Evolutionary conservation across 805 yeast genomes (phyloP), one percentile per base, ranked within the genome.

Genomic region (Candida silvicultrix): DNA sequence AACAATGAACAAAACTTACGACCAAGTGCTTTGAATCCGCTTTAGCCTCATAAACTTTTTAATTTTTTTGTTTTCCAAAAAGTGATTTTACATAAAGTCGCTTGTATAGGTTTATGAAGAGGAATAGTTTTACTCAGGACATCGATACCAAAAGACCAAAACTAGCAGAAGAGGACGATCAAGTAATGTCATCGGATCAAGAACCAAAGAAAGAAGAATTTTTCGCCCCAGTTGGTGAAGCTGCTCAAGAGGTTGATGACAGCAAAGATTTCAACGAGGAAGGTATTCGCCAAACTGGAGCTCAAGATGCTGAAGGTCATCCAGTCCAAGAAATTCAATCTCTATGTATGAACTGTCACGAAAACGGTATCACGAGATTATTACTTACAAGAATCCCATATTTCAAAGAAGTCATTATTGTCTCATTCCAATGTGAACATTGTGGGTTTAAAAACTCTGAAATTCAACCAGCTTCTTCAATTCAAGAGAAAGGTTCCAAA

Each of bases 251-350:
- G 40, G 68, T 77, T 32, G 71, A 59, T 43, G 11, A 37, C 7
- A 20, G 14, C 18, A 11, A 14, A 20, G 18, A 18, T 18, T 15
- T 37, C 18, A 21, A 21, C 12, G 25, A 8, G 8, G 39, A 37
- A n/a, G 83, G 77, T 22, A 72, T 85, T 40, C 73, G 71, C 46
- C 66, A 74, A 34, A 86, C 95, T 1, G 96, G 94, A 20, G 92
- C 90, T 21, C 69, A 69, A 5, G 97, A 89, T 62, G 83, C 85
- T 10, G 83, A 81, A 63, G 97, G 97, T 5, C 94, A 89, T 55
- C 95, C 97, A 2, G 96, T 94, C 18, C 97, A 90, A 64, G 98
- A 94, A 64, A 79, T 94, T 51, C 92, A 92, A 62, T 89, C 97
- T 9, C 69, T 94, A 36, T 94, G 99, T 71, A 90, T 94, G 97